Conservation (phyloP, 331 rosid species). For the Dryas integrifolia region DNA sequence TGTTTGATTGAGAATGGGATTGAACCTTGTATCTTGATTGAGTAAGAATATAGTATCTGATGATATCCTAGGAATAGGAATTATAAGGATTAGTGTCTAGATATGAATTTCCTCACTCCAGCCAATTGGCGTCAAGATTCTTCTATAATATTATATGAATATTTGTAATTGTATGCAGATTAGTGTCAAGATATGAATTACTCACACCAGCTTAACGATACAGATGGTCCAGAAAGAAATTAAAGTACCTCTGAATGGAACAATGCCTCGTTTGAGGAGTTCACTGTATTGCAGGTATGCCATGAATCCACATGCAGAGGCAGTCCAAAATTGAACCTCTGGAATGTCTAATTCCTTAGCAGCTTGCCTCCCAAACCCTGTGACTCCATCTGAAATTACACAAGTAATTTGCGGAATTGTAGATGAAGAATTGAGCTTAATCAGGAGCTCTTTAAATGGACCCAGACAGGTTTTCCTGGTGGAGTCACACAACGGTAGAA, state of each 20-base stretch:
- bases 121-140: no score
- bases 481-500: conserved; percentile 34
- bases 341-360: conserved; percentile 37
- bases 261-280: conserved; percentile 29
- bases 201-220: not conserved
- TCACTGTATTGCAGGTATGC: conserved; percentile 46
- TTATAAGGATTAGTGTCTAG: no score
- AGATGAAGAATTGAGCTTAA: conserved; percentile 23
- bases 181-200: no score
- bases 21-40: no score
- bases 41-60: no score
- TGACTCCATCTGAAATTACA: conserved; percentile 44
- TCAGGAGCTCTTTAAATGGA: conserved; percentile 49
- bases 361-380: conserved; percentile 41
- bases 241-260: conserved; percentile 47
- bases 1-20: no score
- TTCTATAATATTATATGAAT: no score
- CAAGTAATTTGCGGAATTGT: conserved; percentile 35
- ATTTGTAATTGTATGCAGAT: no score
- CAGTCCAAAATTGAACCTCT: conserved; percentile 53
- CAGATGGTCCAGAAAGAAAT: not conserved
- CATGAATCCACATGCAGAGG: conserved; percentile 55
- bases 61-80: no score
- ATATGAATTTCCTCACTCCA: no score
- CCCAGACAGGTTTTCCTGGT: conserved; percentile 33